Percentiles rank a stretch among this genome's conserved stretches.
These are phyloP conservation scores for Dendrocalamus latiflorus DNA, from an alignment of 202 grass and related monocot species.

Conservation along the genomic window DNA sequence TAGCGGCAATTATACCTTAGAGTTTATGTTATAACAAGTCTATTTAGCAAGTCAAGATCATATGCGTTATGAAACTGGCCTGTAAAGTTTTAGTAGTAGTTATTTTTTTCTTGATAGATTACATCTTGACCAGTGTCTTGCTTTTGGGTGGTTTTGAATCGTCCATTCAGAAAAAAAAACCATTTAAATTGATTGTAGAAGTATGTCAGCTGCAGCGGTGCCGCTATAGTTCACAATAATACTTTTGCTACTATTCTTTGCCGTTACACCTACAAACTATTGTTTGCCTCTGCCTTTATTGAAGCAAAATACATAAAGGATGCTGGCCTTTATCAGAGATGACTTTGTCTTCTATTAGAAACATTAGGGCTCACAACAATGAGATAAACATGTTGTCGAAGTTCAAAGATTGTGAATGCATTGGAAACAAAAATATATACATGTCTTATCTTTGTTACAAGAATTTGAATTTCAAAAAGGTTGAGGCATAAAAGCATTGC, in stretches of 20 bases:
- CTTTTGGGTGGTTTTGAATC: not conserved
- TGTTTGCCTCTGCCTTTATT: not conserved
- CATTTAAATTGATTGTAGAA: too few relatives aligned
- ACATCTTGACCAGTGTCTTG: not conserved
- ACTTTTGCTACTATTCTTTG: not conserved
- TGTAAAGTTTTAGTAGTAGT: not conserved
- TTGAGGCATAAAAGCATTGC: not conserved
- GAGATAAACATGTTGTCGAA: not conserved
- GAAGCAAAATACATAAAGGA: not conserved
- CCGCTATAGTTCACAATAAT: not conserved
- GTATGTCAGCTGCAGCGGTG: not conserved
- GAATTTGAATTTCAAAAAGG: not conserved
- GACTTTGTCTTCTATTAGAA: not conserved
- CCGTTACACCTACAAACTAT: not conserved
- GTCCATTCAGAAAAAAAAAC: not conserved
- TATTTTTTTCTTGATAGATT: not conserved
- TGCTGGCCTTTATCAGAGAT: not conserved
- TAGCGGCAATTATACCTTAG: not conserved
- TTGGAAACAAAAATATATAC: not conserved
- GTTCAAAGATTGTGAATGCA: not conserved
- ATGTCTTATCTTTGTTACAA: not conserved
- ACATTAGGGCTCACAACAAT: not conserved
- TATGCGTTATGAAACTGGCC: not conserved
- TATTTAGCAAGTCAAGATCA: not conserved
- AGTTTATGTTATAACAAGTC: too few relatives aligned